Evolutionary conservation across 208 protist genomes (phyloP), one percentile per base, ranked within the genome.

Genomic region (Crithidia expoeki): DNA sequence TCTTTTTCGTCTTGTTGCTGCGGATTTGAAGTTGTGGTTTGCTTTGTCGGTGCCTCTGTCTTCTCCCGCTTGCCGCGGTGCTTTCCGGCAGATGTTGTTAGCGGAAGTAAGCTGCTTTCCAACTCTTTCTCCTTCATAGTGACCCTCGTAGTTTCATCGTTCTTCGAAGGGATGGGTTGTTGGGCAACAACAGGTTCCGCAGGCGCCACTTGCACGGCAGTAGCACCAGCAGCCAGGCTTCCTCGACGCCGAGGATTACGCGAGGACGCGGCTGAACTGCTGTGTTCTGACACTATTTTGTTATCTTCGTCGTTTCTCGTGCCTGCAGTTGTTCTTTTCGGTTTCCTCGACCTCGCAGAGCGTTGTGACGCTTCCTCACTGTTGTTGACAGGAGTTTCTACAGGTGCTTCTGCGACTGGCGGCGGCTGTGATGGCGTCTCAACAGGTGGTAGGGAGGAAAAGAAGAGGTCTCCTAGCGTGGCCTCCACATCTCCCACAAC

Each of bases 401-500:
- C 44, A 50, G 44, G 12, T 7, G 23, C 6, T 27, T 16, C 49
- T 9, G 25, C 49, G 17, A 4, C 52, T 17, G 16, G 19, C 27
- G 19, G 1, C 5, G 28, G 9, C 56, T 61, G 19, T 21, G 36
- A 9, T 3, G n/a, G 0, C 21, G 30, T 23, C 4, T 1, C 36
- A 5, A 10, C 33, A 1, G 16, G 23, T 17, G 56, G 33, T 6
- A 21, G 2, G 33, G 61, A 28, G 25, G 61, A 46, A 23, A 68
- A 32, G 27, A 59, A 40, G 4, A 60, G 40, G 19, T 69, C 62
- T 2, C 32, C 62, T 19, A 53, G 47, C 30, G 62, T 56, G 16
- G 33, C 36, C 53, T 76, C 62, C 25, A 65, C 70, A 19, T 70
- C 62, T 4, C 62, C 70, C 9, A 76, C 61, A 0, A 69, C 46